Base-by-base conservation (phyloP, 2,329 filamentous ascomycete genomes). In the Eutypa lata region DNA sequence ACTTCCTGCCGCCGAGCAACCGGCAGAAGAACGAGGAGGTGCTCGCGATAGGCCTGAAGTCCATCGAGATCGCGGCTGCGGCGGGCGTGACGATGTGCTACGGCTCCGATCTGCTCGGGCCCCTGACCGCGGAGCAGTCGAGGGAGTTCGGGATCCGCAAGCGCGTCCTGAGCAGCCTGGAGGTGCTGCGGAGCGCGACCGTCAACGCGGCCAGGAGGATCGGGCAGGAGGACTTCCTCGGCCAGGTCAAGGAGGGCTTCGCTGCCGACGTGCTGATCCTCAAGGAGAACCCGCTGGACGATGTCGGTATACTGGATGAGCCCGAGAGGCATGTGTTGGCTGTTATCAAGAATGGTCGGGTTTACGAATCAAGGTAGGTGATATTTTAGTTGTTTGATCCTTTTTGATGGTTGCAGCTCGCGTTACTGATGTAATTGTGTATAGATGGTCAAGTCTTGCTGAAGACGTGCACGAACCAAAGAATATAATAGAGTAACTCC, bases 21-120 rank as follows among this genome's bases (percentile, higher is more conserved):
- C 43, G 31, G 40, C 16, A 7, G 16, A 58, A 57, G 50, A 58
- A 58, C 35, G 7, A 4, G 13, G 53, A 47, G 14, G 46, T 56
- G 3, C 51, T 56, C 11, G 51, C 24, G 1, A 10, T 6, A 7
- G 53, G 51, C 3, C 38, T 53, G 18, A 18, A 38, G 3, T 51
- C 53, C 14, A 21, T 56, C 14, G n/a, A 56, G 44, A 50, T 56
- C 31, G 76, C 76, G 4, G 63, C 67, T 8, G 68, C 76, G 26
- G 75, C 73, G 3, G 78, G 77, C 0, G 76, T 81, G 1, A 77
- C 69, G 1, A 75, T 82, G 51, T 80, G 77, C 62, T 81, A 72
- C 53, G 78, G 78, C 1, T 76, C 76, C 1, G 79, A 82, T 64
- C 69, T 81, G 3, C 68, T 81, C 1, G 78, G 77, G 0, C 76